Evolutionary conservation across 2,329 filamentous ascomycete genomes (phyloP), one percentile per base, ranked within the genome.

Genomic region (Arthrobotrys iridis): DNA sequence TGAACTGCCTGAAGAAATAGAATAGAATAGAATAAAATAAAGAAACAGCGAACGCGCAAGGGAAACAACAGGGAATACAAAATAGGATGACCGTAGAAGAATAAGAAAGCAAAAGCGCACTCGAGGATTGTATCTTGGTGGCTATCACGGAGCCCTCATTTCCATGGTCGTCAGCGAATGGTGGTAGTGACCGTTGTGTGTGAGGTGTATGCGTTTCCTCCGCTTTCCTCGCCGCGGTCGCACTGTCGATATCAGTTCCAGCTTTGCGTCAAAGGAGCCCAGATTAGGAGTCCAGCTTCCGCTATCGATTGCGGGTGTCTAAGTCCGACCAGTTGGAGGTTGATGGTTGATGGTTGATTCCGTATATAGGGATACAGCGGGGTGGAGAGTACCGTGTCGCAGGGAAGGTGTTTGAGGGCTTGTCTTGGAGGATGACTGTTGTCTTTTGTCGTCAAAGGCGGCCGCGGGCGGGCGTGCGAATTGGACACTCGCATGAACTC

Each of bases 101-200:
- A 28, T 8, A 33, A 30, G 30, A 60, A 66, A 60, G 52, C 43
- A 63, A 66, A 58, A 60, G 63, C 70, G 50, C 60, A 71, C 48
- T 64, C 22, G 62, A 37, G 64, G 41, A 55, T 46, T 60, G 28
- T 58, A 52, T 66, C 13, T 37, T 64, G 46, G 52, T 28, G 58
- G 41, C 24, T 41, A 40, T 74, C 70, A 74, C 70, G 70, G 70
- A 66, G 62, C 62, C 70, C 67, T 74, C 70, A 74, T 74, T 45
- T 74, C 70, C 52, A 74, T 45, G 55, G 70, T 26, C 59, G 58
- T 64, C 58, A 30, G 66, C 41, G 15, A 20, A 43, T 46, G 15
- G 28, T 20, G 20, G 18, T 37, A 30, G 18, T 24, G 15, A 52
- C n/a, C 35, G 26, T 35, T 24, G 41, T 35, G 43, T 30, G 41